phyloP scores from a whole-genome alignment of 2,329 filamentous ascomycete species.

The Camillea tinctor region DNA sequence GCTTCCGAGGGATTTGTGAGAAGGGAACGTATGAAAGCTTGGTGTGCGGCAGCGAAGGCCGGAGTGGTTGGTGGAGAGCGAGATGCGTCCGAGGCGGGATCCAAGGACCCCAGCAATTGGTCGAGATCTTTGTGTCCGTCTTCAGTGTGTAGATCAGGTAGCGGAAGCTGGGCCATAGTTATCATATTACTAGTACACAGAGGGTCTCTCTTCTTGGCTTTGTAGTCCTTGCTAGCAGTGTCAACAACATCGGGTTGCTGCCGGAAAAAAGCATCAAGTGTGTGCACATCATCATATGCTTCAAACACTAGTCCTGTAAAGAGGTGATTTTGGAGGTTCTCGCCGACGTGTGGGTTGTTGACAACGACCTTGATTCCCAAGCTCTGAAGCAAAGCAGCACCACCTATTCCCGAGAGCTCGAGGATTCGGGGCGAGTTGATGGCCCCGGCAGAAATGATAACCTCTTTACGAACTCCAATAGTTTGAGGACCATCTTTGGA shows the following conservation, averaged over 20 bases:
- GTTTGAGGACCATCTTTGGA: neutral
- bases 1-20: slow-evolving; percentile 1
- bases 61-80: slow-evolving; percentile 2
- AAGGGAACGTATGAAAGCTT: neutral
- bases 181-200: slow-evolving; percentile 1
- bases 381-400: slow-evolving; percentile 15
- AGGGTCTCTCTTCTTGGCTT: slow-evolving; percentile 2
- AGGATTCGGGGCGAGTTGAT: slow-evolving; percentile 31
- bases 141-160: slow-evolving; percentile 3
- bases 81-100: neutral
- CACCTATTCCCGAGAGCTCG: slow-evolving; percentile 33
- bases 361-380: slow-evolving; percentile 26
- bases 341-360: slow-evolving; percentile 32
- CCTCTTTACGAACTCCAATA: slow-evolving; percentile 18
- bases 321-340: slow-evolving; percentile 23
- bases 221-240: slow-evolving; percentile 5
- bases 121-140: slow-evolving; percentile 1
- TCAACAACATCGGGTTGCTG: slow-evolving; percentile 6
- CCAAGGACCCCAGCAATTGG: neutral
- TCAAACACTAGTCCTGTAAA: slow-evolving; percentile 8
- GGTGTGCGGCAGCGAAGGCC: slow-evolving; percentile 4
- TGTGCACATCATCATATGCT: slow-evolving; percentile 6
- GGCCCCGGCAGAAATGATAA: slow-evolving; percentile 28
- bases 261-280: slow-evolving; percentile 7
- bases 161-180: slow-evolving; percentile 5